These are phyloP conservation scores for Gentiana macrophylla DNA, from an alignment of 257 asterid genomes.

Conservation along the genomic window DNA sequence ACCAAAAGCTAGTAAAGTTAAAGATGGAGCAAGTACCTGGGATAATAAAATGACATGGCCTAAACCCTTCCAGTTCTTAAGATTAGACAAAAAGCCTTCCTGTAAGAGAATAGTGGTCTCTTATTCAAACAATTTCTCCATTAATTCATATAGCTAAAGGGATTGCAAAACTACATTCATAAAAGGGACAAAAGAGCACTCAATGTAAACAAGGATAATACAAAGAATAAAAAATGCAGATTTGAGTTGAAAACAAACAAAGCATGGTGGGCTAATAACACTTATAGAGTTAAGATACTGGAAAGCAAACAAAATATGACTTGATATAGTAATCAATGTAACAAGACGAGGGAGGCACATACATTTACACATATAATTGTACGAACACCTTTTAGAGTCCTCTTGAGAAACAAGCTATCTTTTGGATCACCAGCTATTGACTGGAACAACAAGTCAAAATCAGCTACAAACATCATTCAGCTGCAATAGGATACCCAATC, in stretches of 20 bases:
- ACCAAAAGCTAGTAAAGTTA: slow-evolving; percentile 2
- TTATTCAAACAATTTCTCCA: no score
- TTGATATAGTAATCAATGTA: not conserved
- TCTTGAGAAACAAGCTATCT: slow-evolving; percentile 50
- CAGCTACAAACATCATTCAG: not conserved
- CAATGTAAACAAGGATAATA: no score
- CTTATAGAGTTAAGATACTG: not conserved
- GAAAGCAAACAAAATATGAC: not conserved
- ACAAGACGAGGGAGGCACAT: slow-evolving; percentile 11
- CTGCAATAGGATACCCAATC: not conserved
- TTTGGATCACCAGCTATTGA: slow-evolving; percentile 58
- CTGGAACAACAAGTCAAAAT: slow-evolving; percentile 23
- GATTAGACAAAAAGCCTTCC: slow-evolving; percentile 59
- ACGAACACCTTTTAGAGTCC: slow-evolving; percentile 70
- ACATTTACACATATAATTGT: slow-evolving; percentile 73
- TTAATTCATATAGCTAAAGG: no score
- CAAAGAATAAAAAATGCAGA: not conserved
- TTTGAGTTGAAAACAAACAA: not conserved
- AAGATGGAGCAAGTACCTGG: slow-evolving; percentile 47
- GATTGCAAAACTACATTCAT: no score
- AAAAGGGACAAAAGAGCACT: no score
- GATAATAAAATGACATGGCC: slow-evolving; percentile 75
- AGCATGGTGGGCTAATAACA: not conserved
- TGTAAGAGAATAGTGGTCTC: slow-evolving; percentile 10
- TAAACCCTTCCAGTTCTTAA: slow-evolving; percentile 78